Conservation (phyloP, 371 early-diverging fungal species). For the Rhizopus delemar region DNA sequence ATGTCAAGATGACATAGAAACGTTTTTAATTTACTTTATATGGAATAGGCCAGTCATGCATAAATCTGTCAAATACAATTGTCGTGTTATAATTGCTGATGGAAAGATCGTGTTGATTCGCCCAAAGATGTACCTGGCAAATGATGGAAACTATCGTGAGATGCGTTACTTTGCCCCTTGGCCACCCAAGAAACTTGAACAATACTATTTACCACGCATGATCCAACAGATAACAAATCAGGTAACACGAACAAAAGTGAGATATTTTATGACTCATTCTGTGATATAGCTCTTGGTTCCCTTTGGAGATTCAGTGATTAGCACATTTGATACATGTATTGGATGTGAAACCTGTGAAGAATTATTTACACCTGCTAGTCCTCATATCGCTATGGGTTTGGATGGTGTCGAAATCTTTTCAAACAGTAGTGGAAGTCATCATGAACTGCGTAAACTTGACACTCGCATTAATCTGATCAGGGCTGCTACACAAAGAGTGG, state of each 20-base stretch:
- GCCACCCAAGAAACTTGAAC: constrained; percentile 68
- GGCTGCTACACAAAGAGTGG: constrained; percentile 89
- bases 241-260: constrained; percentile 25
- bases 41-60: constrained; percentile 84
- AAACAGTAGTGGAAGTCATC: constrained; percentile 92
- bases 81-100: constrained; percentile 84
- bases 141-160: constrained; percentile 98
- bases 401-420: constrained; percentile 96
- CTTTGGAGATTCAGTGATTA: constrained; percentile 87
- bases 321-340: constrained; percentile 79
- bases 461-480: constrained; percentile 85
- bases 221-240: constrained; percentile 80
- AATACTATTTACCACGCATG: constrained; percentile 78
- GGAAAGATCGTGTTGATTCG: constrained; percentile 88
- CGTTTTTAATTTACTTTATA: too few relatives aligned
- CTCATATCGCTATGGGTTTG: constrained; percentile 89
- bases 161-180: constrained; percentile 94
- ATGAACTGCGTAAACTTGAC: constrained; percentile 87
- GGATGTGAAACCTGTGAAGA: constrained; percentile 98
- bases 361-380: constrained; percentile 91
- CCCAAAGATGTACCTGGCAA: constrained; percentile 93
- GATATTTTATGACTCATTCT: neutral
- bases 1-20: neutral
- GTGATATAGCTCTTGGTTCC: constrained; percentile 54
- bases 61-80: constrained; percentile 92